Percentiles rank a stretch among this genome's conserved stretches.
Evolutionary conservation across 2,329 filamentous ascomycete species (phyloP).

Genomic region (Trichoderma asperellum): DNA sequence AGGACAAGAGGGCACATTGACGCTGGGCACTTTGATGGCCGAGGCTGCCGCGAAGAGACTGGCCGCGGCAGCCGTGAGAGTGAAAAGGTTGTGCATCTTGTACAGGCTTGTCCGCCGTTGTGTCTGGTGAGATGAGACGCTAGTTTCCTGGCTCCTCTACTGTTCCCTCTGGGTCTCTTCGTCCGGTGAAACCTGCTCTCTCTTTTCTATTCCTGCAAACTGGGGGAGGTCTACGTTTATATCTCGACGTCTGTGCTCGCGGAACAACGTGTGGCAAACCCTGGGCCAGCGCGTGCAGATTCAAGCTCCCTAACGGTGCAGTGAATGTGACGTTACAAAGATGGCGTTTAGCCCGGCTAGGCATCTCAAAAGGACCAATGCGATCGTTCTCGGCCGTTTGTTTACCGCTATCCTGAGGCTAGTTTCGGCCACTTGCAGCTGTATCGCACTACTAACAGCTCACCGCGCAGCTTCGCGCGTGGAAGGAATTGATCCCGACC

Average conservation of each 20-base stretch:
- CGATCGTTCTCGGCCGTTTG: slow-evolving; percentile 17
- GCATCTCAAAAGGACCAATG: slow-evolving; percentile 20
- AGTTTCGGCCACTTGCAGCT: slow-evolving; percentile 17
- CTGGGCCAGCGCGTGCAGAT: neutral
- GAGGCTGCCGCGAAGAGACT: slow-evolving; percentile 22
- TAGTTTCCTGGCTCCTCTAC: neutral
- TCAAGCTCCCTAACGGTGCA: slow-evolving; percentile 7
- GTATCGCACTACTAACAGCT: neutral
- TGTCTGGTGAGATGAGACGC: neutral
- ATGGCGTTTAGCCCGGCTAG: slow-evolving; percentile 23
- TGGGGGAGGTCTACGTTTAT: slow-evolving; percentile 1
- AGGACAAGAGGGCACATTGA: slow-evolving; percentile 48
- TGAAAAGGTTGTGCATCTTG: slow-evolving; percentile 19
- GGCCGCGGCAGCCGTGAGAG: slow-evolving; percentile 17
- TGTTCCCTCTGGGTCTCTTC: neutral
- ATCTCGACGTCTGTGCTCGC: neutral
- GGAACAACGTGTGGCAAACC: neutral
- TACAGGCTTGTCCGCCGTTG: neutral
- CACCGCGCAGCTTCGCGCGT: neutral
- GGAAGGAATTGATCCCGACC: slow-evolving; percentile 6
- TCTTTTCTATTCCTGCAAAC: neutral
- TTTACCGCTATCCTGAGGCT: slow-evolving; percentile 12
- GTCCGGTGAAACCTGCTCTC: neutral
- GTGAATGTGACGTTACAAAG: slow-evolving; percentile 29
- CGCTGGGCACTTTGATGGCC: slow-evolving; percentile 32